phyloP scores from a whole-genome alignment of 176 grass and related monocot species.

The Typha latifolia region DNA sequence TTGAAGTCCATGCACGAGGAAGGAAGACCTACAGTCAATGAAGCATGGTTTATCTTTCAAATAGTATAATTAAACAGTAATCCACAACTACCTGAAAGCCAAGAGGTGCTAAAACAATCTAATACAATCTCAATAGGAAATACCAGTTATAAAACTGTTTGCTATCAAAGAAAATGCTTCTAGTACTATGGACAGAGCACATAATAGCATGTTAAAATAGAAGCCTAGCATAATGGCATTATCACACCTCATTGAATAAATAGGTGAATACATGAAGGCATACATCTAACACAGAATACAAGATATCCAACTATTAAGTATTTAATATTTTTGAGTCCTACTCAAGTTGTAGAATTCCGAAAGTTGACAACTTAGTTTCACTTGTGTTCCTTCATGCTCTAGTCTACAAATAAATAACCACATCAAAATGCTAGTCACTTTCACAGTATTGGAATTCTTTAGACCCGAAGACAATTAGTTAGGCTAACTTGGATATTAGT shows the following conservation, averaged over 20 bases:
- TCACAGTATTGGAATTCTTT: background rate
- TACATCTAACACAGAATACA: background rate
- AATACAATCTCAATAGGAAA: conserved; percentile 7
- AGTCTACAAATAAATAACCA: background rate
- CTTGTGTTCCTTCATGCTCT: background rate
- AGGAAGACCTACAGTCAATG: conserved; percentile 47
- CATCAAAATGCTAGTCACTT: background rate
- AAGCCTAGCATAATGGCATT: no score
- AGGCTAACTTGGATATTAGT: background rate
- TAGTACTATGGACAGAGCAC: no score
- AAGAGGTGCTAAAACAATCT: conserved; percentile 1
- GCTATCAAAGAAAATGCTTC: no score
- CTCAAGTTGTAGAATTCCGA: no score
- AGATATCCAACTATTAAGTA: background rate
- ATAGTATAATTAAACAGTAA: conserved; percentile 5
- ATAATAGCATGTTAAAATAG: no score
- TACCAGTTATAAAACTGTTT: no score
- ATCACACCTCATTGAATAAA: no score
- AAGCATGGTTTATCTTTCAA: conserved; percentile 17
- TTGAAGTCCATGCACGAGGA: conserved; percentile 67
- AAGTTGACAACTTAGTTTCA: background rate
- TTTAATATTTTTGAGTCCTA: no score
- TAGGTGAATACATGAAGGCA: background rate
- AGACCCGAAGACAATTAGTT: background rate
- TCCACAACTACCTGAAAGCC: background rate